Conservation (phyloP, 169 alveolate species). For the Pseudocohnilembus persalinus region DNA sequence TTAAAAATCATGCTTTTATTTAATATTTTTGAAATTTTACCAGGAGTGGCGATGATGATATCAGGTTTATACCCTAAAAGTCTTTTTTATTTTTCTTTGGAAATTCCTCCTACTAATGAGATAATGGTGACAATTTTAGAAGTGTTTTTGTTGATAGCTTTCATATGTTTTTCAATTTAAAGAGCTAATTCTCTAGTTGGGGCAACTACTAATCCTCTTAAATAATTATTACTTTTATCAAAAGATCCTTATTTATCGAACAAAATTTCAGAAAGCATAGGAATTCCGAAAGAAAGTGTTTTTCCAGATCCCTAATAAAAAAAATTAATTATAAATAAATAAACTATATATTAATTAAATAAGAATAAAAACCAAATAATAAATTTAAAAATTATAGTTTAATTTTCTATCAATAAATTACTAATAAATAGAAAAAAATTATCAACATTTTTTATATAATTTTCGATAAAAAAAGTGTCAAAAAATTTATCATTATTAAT, state of each 20-base stretch:
- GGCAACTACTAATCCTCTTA: slow-evolving; percentile 86
- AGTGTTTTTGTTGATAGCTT: slow-evolving; percentile 27
- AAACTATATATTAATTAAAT: too few species aligned
- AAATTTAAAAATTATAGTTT: too few species aligned
- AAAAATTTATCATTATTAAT: not conserved
- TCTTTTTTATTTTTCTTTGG: slow-evolving; percentile 72
- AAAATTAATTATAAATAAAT: too few species aligned
- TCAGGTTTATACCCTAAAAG: slow-evolving; percentile 60
- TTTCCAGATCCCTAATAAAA: slow-evolving; percentile 66
- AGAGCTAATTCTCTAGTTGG: slow-evolving; percentile 99
- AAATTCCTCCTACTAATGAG: slow-evolving; percentile 77
- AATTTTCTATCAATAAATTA: too few species aligned
- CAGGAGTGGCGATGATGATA: slow-evolving; percentile 72
- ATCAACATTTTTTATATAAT: too few species aligned
- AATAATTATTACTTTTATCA: slow-evolving; percentile 48
- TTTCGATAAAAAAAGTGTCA: too few species aligned
- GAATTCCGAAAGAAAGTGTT: slow-evolving; percentile 78
- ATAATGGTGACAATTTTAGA: slow-evolving; percentile 54
- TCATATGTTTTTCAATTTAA: slow-evolving; percentile 74
- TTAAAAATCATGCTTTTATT: too few species aligned
- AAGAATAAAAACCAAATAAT: too few species aligned
- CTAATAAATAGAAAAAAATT: too few species aligned
- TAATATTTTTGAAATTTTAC: too few species aligned
- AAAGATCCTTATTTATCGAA: slow-evolving; percentile 16
- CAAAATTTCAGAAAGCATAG: slow-evolving; percentile 61